A percentile compares a stretch with the other conserved stretches of the same genome.
Conservation (phyloP, 352 stramenopile species). For the Phytophthora podocarpi region DNA sequence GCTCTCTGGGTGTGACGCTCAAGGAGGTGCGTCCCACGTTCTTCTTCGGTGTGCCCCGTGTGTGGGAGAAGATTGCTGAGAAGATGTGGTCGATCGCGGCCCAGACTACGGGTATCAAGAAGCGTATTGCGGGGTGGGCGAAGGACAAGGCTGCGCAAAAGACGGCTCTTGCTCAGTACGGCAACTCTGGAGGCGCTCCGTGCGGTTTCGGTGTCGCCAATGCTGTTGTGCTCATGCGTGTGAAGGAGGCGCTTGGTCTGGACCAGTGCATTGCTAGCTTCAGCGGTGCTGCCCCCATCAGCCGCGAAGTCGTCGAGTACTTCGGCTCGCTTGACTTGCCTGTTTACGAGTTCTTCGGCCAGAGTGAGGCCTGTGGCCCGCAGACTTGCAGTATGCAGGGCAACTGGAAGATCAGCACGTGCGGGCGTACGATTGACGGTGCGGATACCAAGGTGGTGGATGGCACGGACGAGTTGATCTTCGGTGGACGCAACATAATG, state of each 20-base stretch:
- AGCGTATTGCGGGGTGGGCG: constrained; percentile 90
- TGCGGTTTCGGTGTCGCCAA: constrained; percentile 92
- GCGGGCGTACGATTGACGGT: constrained; percentile 78
- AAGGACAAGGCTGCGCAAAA: constrained; percentile 88
- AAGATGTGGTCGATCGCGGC: constrained; percentile 88
- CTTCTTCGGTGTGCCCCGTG: constrained; percentile 91
- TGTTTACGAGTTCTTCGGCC: constrained; percentile 94
- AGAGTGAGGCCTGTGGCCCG: constrained; percentile 91
- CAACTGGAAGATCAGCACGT: constrained; percentile 91
- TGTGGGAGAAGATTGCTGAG: constrained; percentile 94
- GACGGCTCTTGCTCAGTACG: constrained; percentile 84
- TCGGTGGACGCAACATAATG: constrained; percentile 87
- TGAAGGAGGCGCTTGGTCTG: constrained; percentile 91
- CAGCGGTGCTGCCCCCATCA: constrained; percentile 91
- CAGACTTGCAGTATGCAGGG: constrained; percentile 76
- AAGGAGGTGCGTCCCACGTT: constrained; percentile 89
- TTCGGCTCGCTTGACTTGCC: constrained; percentile 95
- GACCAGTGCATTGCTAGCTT: constrained; percentile 85
- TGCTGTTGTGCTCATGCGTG: constrained; percentile 82
- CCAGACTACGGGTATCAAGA: constrained; percentile 91
- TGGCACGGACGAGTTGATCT: constrained; percentile 77
- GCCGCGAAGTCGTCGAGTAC: constrained; percentile 93
- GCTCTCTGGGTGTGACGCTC: constrained; percentile 82
- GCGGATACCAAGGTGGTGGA: constrained; percentile 60
- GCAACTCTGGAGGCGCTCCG: constrained; percentile 81